These are phyloP conservation scores for Akanthomyces uredinophilus DNA, from an alignment of 2,329 filamentous ascomycete species.

Conservation along the genomic window DNA sequence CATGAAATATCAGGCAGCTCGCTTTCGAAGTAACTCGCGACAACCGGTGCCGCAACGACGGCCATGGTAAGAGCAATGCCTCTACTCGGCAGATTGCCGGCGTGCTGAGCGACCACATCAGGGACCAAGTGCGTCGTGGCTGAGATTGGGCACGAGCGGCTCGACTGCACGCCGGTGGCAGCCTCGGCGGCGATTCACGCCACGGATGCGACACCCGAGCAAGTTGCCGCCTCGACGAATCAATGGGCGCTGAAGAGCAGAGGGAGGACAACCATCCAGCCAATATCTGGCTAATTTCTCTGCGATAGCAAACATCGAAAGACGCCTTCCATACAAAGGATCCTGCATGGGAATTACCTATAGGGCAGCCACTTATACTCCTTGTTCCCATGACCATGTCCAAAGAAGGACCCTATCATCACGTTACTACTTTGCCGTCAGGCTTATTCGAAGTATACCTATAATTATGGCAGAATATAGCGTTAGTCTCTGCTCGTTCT, in stretches of 20 bases:
- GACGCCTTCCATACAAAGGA: no score
- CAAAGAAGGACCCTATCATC: no score
- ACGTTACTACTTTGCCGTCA: no score
- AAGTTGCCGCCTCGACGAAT: not conserved
- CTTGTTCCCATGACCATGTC: no score
- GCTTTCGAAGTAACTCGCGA: not conserved
- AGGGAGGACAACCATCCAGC: not conserved
- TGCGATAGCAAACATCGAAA: not conserved
- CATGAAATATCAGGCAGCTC: constrained; percentile 26
- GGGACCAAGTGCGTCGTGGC: not conserved
- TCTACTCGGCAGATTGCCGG: constrained; percentile 18
- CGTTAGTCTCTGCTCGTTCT: no score
- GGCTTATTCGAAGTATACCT: no score
- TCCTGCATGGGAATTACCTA: no score
- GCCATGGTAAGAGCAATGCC: no score
- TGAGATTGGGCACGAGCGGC: not conserved
- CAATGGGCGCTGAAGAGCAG: not conserved
- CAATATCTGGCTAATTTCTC: not conserved
- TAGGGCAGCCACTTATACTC: no score
- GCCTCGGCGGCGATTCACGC: not conserved
- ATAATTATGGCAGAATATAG: no score
- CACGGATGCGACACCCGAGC: not conserved
- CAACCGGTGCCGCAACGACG: no score
- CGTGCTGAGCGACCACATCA: not conserved
- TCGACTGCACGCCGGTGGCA: not conserved